Conservation (phyloP, 2,329 filamentous ascomycete species). For the Chaetomium olivaceum region DNA sequence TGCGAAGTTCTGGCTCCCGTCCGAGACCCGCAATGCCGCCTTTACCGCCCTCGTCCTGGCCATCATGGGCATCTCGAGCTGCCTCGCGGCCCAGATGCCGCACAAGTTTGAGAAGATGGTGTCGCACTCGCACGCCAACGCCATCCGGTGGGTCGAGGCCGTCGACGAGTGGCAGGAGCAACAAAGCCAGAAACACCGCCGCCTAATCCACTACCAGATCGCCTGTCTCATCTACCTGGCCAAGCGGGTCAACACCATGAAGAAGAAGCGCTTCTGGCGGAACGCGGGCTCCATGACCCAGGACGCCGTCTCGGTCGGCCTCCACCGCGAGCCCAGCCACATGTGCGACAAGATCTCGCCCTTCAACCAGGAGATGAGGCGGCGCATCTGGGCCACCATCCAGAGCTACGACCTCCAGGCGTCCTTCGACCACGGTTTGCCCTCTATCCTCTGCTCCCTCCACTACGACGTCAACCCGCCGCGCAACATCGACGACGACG, state of each 20-base stretch:
- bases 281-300: slow-evolving; percentile 57
- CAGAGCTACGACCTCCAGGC: slow-evolving; percentile 64
- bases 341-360: slow-evolving; percentile 57
- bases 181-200: slow-evolving; percentile 63
- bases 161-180: slow-evolving; percentile 55
- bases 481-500: slow-evolving; percentile 58
- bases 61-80: slow-evolving; percentile 61
- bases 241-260: slow-evolving; percentile 62
- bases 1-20: slow-evolving; percentile 54
- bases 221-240: slow-evolving; percentile 60
- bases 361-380: slow-evolving; percentile 63
- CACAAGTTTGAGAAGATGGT: slow-evolving; percentile 60
- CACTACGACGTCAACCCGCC: slow-evolving; percentile 58
- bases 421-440: slow-evolving; percentile 61
- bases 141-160: slow-evolving; percentile 57
- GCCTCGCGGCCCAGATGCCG: slow-evolving; percentile 53
- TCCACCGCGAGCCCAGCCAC: slow-evolving; percentile 60
- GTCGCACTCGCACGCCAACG: slow-evolving; percentile 56
- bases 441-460: slow-evolving; percentile 58
- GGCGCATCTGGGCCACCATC: slow-evolving; percentile 62
- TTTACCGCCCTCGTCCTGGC: slow-evolving; percentile 60
- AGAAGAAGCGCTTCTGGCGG: slow-evolving; percentile 66
- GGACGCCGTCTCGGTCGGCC: slow-evolving; percentile 58
- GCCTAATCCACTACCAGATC: slow-evolving; percentile 62
- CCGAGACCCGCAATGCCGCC: slow-evolving; percentile 49